Conservation (phyloP, 352 stramenopile species). For the Pythium aphanidermatum region DNA sequence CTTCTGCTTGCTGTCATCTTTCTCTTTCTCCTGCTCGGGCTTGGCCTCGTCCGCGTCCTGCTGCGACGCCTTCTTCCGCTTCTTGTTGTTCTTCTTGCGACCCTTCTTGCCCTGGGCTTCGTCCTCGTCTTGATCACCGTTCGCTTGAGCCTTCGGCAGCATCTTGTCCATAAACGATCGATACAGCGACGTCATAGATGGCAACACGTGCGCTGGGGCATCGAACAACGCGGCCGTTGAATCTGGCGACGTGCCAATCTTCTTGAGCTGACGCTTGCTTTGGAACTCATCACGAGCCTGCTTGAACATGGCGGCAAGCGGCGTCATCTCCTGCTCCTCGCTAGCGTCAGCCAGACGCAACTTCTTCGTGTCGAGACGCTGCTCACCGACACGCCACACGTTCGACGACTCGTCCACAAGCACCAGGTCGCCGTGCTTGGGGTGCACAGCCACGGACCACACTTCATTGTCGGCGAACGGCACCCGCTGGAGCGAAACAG, state of each 20-base stretch:
- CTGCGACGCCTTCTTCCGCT: conserved; percentile 20
- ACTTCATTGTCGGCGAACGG: conserved; percentile 30
- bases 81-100: conserved; percentile 42
- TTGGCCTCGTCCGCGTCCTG: conserved; percentile 9
- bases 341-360: conserved; percentile 29
- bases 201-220: conserved; percentile 72
- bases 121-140: conserved; percentile 1
- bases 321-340: conserved; percentile 30
- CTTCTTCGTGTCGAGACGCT: conserved; percentile 25
- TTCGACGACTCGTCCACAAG: conserved; percentile 48
- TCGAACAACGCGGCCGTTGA: conserved; percentile 56
- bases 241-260: conserved; percentile 11
- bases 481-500: conserved; percentile 31
- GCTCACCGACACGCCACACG: conserved; percentile 55
- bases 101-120: conserved; percentile 46
- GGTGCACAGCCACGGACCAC: conserved; percentile 58
- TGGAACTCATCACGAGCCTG: conserved; percentile 17
- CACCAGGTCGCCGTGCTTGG: conserved; percentile 49
- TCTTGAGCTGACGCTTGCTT: conserved; percentile 5
- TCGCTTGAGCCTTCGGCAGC: conserved; percentile 50
- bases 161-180: conserved; percentile 86
- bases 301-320: conserved; percentile 28
- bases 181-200: conserved; percentile 79
- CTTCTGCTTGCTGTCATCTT: conserved; percentile 30
- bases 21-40: too few species aligned